Evolutionary conservation across 2,329 filamentous ascomycete species (phyloP), one percentile per base, ranked within the genome.

Genomic region (Epichloe gansuensis): DNA sequence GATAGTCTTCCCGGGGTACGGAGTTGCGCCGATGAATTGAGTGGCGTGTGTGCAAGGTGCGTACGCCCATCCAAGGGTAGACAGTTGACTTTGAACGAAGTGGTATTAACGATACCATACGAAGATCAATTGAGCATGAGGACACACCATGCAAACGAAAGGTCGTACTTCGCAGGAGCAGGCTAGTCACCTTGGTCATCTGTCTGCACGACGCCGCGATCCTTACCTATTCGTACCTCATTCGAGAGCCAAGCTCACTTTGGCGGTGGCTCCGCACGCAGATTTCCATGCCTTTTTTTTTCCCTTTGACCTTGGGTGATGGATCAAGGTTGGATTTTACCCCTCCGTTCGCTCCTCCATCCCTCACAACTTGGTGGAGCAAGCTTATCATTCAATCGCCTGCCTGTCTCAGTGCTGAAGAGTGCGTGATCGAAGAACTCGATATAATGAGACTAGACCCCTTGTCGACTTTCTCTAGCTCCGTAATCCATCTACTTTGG

Each of bases 341-440:
- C 51, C 47, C 42, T 47, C 47, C 17, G 11, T 47, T 49, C 46
- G 23, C 42, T 35, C 42, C 36, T 35, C 42, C 21, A 46, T 53
- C 51, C 51, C 46, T 49, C 40, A 45, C 46, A 36, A 45, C 13
- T 49, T n/a, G 34, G 46, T n/a, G 51, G 47, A 53, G 41, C 47
- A 50, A 41, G 25, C 21, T 9, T 7, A 12, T 38, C 41, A 41
- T 34, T 48, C 34, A 38, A 49, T 48, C 43, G 35, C 34, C 51
- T 36, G 27, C 47, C 21, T 47, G 47, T 47, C 51, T 50, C 15
- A 47, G 47, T 49, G 17, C 6, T n/a, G 9, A 31, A 46, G 36
- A 49, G 41, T 53, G 51, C 47, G 35, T 44, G 51, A 53, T 46
- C 51, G 47, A 50, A 50, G 51, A 34, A 34, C 43, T 53, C 41